Conservation (phyloP, 345 rosid species). For the Eucalyptus globulus region DNA sequence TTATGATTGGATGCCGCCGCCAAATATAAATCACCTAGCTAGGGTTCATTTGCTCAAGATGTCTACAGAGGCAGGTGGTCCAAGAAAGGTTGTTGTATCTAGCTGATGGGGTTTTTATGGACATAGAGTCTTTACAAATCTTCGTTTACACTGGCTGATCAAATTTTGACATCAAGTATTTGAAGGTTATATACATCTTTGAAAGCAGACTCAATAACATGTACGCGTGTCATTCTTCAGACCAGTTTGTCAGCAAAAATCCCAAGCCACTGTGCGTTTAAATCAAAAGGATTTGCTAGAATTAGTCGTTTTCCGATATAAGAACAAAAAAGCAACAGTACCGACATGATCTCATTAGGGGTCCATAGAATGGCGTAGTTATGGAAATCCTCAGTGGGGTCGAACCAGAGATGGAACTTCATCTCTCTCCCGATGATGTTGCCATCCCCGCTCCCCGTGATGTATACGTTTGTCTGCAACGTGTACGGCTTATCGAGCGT, state of each 20-base stretch:
- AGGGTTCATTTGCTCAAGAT: neutral
- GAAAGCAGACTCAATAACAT: neutral
- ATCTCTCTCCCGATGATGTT: slow-evolving; percentile 73
- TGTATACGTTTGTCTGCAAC: slow-evolving; percentile 82
- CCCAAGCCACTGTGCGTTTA: neutral
- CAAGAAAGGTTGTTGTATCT: neutral
- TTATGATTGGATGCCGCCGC: neutral
- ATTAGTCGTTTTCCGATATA: neutral
- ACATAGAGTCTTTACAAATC: neutral
- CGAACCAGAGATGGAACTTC: slow-evolving; percentile 83
- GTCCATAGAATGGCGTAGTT: slow-evolving; percentile 71
- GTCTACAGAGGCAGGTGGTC: neutral
- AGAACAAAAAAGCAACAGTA: neutral
- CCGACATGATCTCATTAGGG: slow-evolving; percentile 63
- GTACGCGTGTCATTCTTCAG: neutral
- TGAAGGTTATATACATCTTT: neutral
- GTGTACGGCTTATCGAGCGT: slow-evolving; percentile 65
- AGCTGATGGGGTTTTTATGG: neutral
- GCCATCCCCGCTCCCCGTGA: slow-evolving; percentile 86
- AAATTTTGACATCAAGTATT: neutral
- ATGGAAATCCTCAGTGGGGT: slow-evolving; percentile 79
- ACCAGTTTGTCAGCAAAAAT: neutral
- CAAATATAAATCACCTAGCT: neutral
- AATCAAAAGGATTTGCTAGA: neutral
- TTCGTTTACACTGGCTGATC: neutral